These are phyloP conservation scores for Bremia lactucae DNA, from an alignment of 352 stramenopile genomes.

Conservation along the genomic window DNA sequence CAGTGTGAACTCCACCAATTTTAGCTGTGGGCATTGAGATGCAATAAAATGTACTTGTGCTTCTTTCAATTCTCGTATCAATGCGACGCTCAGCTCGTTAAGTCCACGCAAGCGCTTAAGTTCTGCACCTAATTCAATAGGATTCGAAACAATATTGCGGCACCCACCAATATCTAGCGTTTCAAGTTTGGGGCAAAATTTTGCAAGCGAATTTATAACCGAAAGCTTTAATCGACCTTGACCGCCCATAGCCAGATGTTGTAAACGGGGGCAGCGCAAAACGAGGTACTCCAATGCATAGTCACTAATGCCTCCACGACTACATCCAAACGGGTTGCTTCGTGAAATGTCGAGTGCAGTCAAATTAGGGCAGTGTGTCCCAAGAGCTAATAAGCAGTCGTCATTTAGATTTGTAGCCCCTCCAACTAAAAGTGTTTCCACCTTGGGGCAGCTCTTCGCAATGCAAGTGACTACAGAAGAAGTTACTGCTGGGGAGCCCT, in stretches of 20 bases:
- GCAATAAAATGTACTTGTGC: conserved; percentile 44
- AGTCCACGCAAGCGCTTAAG: conserved; percentile 34
- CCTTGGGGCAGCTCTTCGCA: conserved; percentile 19
- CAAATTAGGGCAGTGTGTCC: conserved; percentile 26
- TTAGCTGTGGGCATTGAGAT: conserved; percentile 45
- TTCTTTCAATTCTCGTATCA: conserved; percentile 32
- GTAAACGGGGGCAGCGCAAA: conserved; percentile 27
- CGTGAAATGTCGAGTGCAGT: conserved; percentile 40
- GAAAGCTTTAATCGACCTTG: conserved; percentile 38
- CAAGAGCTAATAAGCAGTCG: conserved; percentile 28
- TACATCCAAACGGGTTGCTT: conserved; percentile 56
- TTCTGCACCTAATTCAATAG: conserved; percentile 26
- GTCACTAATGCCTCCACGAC: conserved; percentile 42
- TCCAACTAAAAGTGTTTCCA: conserved; percentile 34
- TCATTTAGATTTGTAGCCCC: conserved; percentile 41
- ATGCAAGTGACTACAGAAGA: conserved; percentile 27
- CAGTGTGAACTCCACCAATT: conserved; percentile 33
- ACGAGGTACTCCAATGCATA: conserved; percentile 29
- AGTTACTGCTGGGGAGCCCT: conserved; percentile 43
- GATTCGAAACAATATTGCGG: conserved; percentile 43
- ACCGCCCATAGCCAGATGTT: conserved; percentile 38
- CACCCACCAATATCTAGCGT: conserved; percentile 51
- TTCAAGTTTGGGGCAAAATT: conserved; percentile 29
- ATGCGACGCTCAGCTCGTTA: conserved; percentile 48
- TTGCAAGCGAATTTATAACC: conserved; percentile 28